A percentile compares a stretch with the other conserved stretches of the same genome.
Evolutionary conservation across 2,329 filamentous ascomycete genomes (phyloP).

Genomic region (Verticillium isaacii): DNA sequence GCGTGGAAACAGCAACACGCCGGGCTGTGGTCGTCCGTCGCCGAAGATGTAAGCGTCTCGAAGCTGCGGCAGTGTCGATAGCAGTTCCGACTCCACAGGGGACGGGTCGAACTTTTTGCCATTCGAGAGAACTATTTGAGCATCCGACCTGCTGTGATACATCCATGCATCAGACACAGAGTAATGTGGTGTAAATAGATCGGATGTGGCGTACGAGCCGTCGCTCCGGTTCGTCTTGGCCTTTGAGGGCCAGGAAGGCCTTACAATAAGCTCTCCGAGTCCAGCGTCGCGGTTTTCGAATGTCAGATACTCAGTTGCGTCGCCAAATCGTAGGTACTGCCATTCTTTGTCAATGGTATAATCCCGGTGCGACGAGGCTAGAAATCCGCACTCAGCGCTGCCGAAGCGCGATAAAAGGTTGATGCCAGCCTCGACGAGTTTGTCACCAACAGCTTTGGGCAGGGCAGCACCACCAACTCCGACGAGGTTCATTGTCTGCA

Average conservation of each 20-base stretch:
- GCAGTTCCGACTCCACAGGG: conserved; percentile 51
- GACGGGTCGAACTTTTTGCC: conserved; percentile 66
- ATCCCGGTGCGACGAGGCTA: conserved; percentile 57
- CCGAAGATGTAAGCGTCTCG: conserved; percentile 59
- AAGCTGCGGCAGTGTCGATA: conserved; percentile 33
- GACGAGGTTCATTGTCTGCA: conserved; percentile 53
- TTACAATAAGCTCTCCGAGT: conserved; percentile 51
- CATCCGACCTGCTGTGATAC: conserved; percentile 56
- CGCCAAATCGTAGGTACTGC: conserved; percentile 49
- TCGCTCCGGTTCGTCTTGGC: conserved; percentile 52
- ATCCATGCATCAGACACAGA: conserved; percentile 50
- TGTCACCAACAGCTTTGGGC: conserved; percentile 45
- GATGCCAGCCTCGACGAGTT: conserved; percentile 43
- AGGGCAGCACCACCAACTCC: conserved; percentile 61
- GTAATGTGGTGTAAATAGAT: conserved; percentile 54
- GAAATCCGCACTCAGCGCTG: conserved; percentile 62
- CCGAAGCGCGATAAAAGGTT: conserved; percentile 59
- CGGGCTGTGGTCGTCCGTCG: conserved; percentile 46
- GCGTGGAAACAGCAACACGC: conserved; percentile 46
- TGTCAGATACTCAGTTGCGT: conserved; percentile 22
- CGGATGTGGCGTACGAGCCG: conserved; percentile 57
- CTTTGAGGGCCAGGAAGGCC: conserved; percentile 50
- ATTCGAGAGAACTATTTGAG: conserved; percentile 56
- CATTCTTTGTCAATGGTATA: conserved; percentile 51
- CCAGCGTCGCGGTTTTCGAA: conserved; percentile 41